Evolutionary conservation across 2,329 filamentous ascomycete genomes (phyloP).

Genomic region (Claviceps capensis): DNA sequence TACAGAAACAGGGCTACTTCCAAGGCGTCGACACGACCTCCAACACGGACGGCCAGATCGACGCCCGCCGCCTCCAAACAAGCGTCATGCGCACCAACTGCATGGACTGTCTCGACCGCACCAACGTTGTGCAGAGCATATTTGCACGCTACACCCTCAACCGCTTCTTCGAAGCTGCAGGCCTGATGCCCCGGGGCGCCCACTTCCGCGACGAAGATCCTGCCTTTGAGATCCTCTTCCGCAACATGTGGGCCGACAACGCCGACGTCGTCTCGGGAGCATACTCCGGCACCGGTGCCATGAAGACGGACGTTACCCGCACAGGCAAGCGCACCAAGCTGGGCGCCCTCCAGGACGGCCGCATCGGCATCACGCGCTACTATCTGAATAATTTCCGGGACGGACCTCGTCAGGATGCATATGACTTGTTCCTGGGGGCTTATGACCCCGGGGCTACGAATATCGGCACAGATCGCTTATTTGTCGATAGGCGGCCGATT

Average conservation of each 20-base stretch:
- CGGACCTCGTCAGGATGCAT: slow-evolving; percentile 86
- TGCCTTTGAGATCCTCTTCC: slow-evolving; percentile 80
- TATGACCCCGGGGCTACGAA: slow-evolving; percentile 64
- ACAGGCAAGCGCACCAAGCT: slow-evolving; percentile 76
- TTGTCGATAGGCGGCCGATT: slow-evolving; percentile 72
- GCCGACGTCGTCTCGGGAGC: slow-evolving; percentile 86
- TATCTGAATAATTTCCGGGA: slow-evolving; percentile 90
- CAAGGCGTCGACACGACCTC: slow-evolving; percentile 77
- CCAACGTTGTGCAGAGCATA: slow-evolving; percentile 97
- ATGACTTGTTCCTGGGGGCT: slow-evolving; percentile 81
- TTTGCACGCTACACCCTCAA: slow-evolving; percentile 80
- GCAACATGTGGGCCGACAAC: slow-evolving; percentile 97
- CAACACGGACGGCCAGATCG: slow-evolving; percentile 54
- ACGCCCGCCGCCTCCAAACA: slow-evolving; percentile 68
- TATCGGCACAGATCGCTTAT: slow-evolving; percentile 59
- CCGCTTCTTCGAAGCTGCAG: slow-evolving; percentile 74
- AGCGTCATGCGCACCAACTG: slow-evolving; percentile 95
- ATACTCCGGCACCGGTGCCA: slow-evolving; percentile 89
- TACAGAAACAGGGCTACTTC: slow-evolving; percentile 80
- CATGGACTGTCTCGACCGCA: slow-evolving; percentile 97
- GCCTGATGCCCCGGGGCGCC: slow-evolving; percentile 62
- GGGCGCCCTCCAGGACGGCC: slow-evolving; percentile 74
- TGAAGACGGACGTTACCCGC: slow-evolving; percentile 98
- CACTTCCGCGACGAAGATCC: slow-evolving; percentile 63
- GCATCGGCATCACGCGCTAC: slow-evolving; percentile 80